phyloP scores from a whole-genome alignment of 768 basidiomycete species.

The Russula abietina region DNA sequence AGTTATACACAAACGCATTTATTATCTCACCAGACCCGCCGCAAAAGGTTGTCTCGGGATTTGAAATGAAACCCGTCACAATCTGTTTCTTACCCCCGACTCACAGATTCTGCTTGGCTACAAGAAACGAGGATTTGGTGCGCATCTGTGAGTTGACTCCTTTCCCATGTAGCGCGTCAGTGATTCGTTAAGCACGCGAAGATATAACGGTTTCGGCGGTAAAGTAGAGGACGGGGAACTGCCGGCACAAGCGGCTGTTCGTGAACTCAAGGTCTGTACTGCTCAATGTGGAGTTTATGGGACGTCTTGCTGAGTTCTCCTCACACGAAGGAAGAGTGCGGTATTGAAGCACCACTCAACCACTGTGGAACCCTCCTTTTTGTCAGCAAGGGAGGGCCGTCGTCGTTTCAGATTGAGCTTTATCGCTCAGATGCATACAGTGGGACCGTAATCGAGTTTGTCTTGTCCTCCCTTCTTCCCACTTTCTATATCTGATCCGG shows the following conservation, averaged over 20 bases:
- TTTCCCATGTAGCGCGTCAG: background rate
- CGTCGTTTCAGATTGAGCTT: slow-evolving; percentile 67
- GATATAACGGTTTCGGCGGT: slow-evolving; percentile 87
- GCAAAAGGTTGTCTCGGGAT: background rate
- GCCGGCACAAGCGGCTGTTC: slow-evolving; percentile 58
- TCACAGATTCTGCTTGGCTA: slow-evolving; percentile 65
- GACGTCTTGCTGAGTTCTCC: background rate
- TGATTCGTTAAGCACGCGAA: slow-evolving; percentile 29
- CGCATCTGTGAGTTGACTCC: slow-evolving; percentile 40
- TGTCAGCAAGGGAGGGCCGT: slow-evolving; percentile 40
- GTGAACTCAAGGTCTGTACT: slow-evolving; percentile 55
- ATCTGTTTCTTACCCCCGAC: slow-evolving; percentile 14
- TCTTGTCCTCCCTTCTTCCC: slow-evolving; percentile 13
- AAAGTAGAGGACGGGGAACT: slow-evolving; percentile 78
- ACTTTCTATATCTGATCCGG: background rate
- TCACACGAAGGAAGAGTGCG: slow-evolving; percentile 70
- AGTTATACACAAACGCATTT: slow-evolving; percentile 68
- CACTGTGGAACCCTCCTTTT: slow-evolving; percentile 66
- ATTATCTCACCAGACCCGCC: slow-evolving; percentile 41
- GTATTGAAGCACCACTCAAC: slow-evolving; percentile 58
- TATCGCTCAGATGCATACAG: slow-evolving; percentile 58
- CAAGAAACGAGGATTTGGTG: slow-evolving; percentile 76
- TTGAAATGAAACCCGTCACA: background rate
- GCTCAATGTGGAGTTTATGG: background rate
- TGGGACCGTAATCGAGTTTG: slow-evolving; percentile 64